These are phyloP conservation scores for Salix dunnii DNA, from an alignment of 345 rosid species.

Conservation along the genomic window DNA sequence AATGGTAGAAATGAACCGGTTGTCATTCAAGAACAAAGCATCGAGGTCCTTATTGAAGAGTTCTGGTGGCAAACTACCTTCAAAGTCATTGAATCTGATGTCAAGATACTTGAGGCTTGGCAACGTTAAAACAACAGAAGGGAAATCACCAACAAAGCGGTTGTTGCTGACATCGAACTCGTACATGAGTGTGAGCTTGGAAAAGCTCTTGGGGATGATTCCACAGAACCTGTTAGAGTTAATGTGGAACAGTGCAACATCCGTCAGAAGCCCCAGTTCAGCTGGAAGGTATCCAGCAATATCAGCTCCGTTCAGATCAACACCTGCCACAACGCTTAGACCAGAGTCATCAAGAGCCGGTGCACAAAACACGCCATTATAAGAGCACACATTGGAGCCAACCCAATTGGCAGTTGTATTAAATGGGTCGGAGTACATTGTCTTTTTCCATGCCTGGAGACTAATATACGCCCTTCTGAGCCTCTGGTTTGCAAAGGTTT, in stretches of 20 bases:
- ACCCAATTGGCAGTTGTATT: constrained; percentile 71
- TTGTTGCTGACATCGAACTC: constrained; percentile 90
- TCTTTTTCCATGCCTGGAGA: constrained; percentile 75
- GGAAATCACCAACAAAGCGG: constrained; percentile 75
- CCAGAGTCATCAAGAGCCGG: constrained; percentile 55
- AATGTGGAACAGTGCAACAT: constrained; percentile 58
- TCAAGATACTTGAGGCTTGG: constrained; percentile 51
- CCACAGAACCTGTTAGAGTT: constrained; percentile 84
- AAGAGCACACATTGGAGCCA: constrained; percentile 59
- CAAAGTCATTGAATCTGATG: constrained; percentile 67
- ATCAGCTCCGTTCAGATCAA: constrained; percentile 75
- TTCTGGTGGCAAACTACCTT: constrained; percentile 54
- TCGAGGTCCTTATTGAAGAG: constrained; percentile 54
- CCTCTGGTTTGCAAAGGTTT: constrained; percentile 51
- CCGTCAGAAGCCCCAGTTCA: constrained; percentile 63
- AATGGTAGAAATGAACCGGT: constrained; percentile 58
- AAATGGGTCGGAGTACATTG: constrained; percentile 66
- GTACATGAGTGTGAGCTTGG: constrained; percentile 46
- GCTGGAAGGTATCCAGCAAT: constrained; percentile 73
- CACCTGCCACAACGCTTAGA: constrained; percentile 51
- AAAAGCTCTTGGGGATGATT: constrained; percentile 54
- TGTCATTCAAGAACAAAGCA: constrained; percentile 71
- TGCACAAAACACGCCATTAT: constrained; percentile 71
- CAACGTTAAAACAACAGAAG: constrained; percentile 52
- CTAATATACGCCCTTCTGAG: constrained; percentile 59